Base-by-base conservation (phyloP, 2,329 filamentous ascomycete genomes). In the Penicillium sp. region DNA sequence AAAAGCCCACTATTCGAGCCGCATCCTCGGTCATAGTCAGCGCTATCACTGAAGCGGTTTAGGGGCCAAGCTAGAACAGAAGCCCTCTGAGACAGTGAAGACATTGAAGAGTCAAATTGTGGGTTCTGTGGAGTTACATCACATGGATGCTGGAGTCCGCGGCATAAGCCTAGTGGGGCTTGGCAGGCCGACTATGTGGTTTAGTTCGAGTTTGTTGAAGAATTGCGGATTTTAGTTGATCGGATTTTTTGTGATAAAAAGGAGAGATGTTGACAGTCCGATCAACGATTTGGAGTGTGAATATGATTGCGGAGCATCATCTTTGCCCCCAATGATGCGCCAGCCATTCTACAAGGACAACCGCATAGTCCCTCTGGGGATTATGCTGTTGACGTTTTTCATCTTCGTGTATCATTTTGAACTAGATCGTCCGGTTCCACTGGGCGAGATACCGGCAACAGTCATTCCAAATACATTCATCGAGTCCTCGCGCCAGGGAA, bases 341-440 rank as follows among this genome's bases (percentile, higher is more conserved):
- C 60, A 57, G 34, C 54, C 58, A 35, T 68, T 68, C 43, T 67
- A 69, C 54, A 63, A 65, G 55, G 65, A 70, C 57, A 69, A 69
- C 39, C 65, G 65, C 28, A 63, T 63, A 47, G 65, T 69, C 54
- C 67, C 67, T 4, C 45, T 69, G 38, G 66, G 63, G 58, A 64
- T 68, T 55, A 67, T 70, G 56, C 53, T 69, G 47, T 56, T 66
- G 35, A 63, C 64, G 25, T 53, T 66, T 5, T 59, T 63, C 5
- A 53, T 69, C 12, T 70, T 66, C 55, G 55, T 69, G 43, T 69
- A 69, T 31, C 66, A 68, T 57, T 60, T 67, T 28, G 63, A 64
- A 41, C 56, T 70, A n/a, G 62, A 69, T 59, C 63, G 59, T 55
- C 64, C 53, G 47, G 59, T 42, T 38, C 56, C 59, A 59, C 38